Evolutionary conservation across 495 filamentous ascomycete species (phyloP).

Genomic region (Aspergillus egyptiacus): DNA sequence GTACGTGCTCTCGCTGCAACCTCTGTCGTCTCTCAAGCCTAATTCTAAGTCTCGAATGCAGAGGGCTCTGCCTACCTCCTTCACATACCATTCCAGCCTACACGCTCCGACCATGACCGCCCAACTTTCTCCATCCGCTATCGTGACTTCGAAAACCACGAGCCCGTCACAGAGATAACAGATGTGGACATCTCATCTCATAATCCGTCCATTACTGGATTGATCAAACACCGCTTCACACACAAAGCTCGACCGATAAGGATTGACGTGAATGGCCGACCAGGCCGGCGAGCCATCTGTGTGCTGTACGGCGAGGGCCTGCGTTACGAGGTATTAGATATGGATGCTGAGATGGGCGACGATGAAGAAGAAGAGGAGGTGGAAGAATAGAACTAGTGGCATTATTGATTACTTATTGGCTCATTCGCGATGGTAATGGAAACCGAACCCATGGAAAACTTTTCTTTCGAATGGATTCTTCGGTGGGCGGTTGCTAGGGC

Average conservation of each 20-base stretch:
- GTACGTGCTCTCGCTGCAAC: constrained; percentile 27
- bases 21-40: constrained; percentile 8
- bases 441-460: constrained; percentile 2
- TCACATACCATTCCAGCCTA: constrained; percentile 31
- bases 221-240: constrained; percentile 33
- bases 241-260: constrained; percentile 37
- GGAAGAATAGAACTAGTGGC: constrained; percentile 5
- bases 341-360: constrained; percentile 41
- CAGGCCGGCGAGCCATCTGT: constrained; percentile 47
- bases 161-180: constrained; percentile 16
- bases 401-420: neutral
- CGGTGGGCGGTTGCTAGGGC: constrained; percentile 32
- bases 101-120: neutral
- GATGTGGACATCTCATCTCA: constrained; percentile 22
- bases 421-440: neutral
- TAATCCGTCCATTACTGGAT: constrained; percentile 7
- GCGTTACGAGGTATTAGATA: constrained; percentile 52
- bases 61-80: constrained; percentile 31
- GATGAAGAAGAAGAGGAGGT: constrained; percentile 24
- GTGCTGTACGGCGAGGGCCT: constrained; percentile 50
- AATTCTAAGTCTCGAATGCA: constrained; percentile 7
- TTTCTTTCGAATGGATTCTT: constrained; percentile 11
- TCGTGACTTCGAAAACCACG: constrained; percentile 17
- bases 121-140: constrained; percentile 11
- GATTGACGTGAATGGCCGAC: constrained; percentile 51